These are phyloP conservation scores for Venturia nashicola DNA, from an alignment of 2,329 filamentous ascomycete genomes.

Conservation along the genomic window DNA sequence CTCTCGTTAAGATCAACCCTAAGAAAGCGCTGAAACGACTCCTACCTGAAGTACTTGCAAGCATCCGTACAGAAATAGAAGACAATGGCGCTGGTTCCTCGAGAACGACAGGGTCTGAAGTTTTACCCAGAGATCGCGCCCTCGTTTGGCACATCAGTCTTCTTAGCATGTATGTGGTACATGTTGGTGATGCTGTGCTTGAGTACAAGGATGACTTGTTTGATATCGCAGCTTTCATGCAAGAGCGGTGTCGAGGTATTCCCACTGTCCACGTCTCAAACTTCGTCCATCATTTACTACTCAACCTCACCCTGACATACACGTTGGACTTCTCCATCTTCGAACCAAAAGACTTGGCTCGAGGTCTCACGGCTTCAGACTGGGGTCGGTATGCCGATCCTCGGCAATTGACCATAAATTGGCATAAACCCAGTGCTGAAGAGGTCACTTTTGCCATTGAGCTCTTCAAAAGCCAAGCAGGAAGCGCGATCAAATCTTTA, in stretches of 20 bases:
- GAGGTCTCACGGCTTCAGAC: conserved; percentile 62
- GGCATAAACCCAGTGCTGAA: conserved; percentile 71
- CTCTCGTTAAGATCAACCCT: conserved; percentile 88
- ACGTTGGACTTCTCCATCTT: conserved; percentile 81
- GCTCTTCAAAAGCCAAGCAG: conserved; percentile 74
- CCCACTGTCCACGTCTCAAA: conserved; percentile 95
- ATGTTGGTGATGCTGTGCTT: conserved; percentile 82
- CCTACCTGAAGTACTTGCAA: conserved; percentile 77
- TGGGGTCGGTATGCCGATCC: conserved; percentile 76
- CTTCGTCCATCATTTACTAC: conserved; percentile 87
- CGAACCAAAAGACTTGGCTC: conserved; percentile 60
- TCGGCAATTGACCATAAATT: conserved; percentile 68
- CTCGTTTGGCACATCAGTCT: conserved; percentile 96
- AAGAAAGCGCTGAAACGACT: conserved; percentile 86
- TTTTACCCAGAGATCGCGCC: conserved; percentile 81
- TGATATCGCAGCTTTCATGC: conserved; percentile 90
- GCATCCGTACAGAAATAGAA: conserved; percentile 92
- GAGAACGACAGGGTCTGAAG: conserved; percentile 83
- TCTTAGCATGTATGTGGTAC: conserved; percentile 95
- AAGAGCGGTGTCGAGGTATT: conserved; percentile 84
- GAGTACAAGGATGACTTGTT: conserved; percentile 82
- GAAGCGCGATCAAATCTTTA: conserved; percentile 62
- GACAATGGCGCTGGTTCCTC: conserved; percentile 94
- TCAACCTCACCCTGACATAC: conserved; percentile 91
- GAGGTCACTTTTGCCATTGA: conserved; percentile 85